Percentiles rank a stretch among this genome's conserved stretches.
Conservation (phyloP, 176 grass and related monocot species). For the Bromus sterilis region DNA sequence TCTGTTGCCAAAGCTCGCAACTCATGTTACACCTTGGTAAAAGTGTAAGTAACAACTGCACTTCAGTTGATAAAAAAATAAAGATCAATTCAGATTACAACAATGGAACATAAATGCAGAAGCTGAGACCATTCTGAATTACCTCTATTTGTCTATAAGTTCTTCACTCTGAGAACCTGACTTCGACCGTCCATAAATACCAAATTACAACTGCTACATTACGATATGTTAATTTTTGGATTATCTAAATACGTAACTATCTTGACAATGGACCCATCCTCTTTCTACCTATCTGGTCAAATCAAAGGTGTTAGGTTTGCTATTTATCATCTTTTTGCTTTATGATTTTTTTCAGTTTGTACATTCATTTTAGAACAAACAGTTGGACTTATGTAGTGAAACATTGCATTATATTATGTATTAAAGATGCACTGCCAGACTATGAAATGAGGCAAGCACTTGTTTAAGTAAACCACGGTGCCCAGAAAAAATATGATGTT, state of each 20-base stretch:
- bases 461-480: not conserved
- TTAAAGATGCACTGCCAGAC: not conserved
- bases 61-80: not conserved
- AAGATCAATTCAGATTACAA: not conserved
- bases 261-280: not conserved
- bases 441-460: not conserved
- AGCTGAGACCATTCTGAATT: not conserved
- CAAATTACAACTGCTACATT: not conserved
- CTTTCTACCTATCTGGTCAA: not conserved
- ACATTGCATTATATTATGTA: not conserved
- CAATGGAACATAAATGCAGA: not conserved
- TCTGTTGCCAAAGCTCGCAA: not conserved
- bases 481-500: not conserved
- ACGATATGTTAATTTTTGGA: not conserved
- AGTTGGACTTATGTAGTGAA: not conserved
- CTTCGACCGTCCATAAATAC: not conserved
- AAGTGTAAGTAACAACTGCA: not conserved
- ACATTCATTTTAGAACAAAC: not conserved
- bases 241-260: not conserved
- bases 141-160: not conserved
- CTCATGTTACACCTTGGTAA: not conserved
- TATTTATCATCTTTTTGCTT: not conserved
- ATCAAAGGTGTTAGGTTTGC: not conserved
- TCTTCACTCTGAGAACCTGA: not conserved
- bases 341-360: not conserved